Evolutionary conservation across 768 basidiomycete species (phyloP), one percentile per base, ranked within the genome.

Genomic region (Leccinum pellstonianum): DNA sequence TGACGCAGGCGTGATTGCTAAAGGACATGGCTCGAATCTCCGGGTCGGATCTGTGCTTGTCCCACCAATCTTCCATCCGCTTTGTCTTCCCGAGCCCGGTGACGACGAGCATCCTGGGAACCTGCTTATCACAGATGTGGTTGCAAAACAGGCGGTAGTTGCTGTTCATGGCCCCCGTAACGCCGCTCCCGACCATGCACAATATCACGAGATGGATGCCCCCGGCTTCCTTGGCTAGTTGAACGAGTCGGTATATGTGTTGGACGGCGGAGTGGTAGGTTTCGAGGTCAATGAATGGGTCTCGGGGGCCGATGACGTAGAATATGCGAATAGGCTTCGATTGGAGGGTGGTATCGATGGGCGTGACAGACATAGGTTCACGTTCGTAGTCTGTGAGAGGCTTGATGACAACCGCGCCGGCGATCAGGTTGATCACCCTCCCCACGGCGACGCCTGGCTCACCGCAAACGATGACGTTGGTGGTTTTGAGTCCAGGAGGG

Each of bases 391-490:
- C 65, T 0, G 56, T 57, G 38, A 70, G 66, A 5, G 69, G 71
- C 29, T 60, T 61, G 15, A 68, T 64, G 47, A 71, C 55, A 33
- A 47, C 38, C 2, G 56, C 2, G 8, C 56, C 67, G 0, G 62
- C 25, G 31, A 73, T 69, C 6, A 74, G 58, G 54, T 73, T 73
- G 58, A 73, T 52, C n/a, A 71, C 68, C 12, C 66, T 56, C 10
- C 67, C 66, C 10, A 66, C 65, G 15, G 64, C 71, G n/a, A 63
- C 57, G n/a, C 79, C 79, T 2, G 74, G 70, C 54, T 79, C 75
- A 7, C 80, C 79, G 50, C 80, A 80, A 17, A 81, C 41, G n/a
- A 80, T 64, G 48, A 80, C 63, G 55, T 79, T 80, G 51, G 56
- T 70, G 1, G 72, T 67, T 47, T 64, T 63, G 9, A 52, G 38